Base-by-base conservation (phyloP, 2,329 filamentous ascomycete species). In the Sporothrix schenckii region DNA sequence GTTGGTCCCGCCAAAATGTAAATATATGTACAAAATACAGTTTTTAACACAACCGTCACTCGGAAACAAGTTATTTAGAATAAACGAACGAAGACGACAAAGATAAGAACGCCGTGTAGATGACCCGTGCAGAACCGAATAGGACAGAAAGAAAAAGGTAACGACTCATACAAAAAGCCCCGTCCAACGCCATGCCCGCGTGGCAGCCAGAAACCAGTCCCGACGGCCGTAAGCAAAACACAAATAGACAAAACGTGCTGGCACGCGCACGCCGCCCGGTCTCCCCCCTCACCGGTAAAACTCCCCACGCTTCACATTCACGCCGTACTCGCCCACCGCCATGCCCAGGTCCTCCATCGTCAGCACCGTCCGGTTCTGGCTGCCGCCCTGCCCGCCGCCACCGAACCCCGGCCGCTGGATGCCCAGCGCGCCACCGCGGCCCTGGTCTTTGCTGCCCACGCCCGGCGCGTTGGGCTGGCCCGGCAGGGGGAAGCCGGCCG, bases 291-390 rank as follows among this genome's bases (percentile, higher is more conserved):
- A 97, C 76, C 94, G 87, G 80, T 99, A 99, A 79, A 98, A 99
- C 82, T 99, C 95, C 77, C 94, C 94, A 74, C 95, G 87, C 88
- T 97, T 98, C 68, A 98, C 92, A 78, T 97, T 99, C 68, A 99
- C 93, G 1, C 95, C 95, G 79, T 98, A 99, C 84, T 99, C 95
- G 44, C 92, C 92, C 41, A 98, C 94, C 0, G 95, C 95, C 93
- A 98, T 98, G 19, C 95, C 95, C 76, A 99, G 80, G 80, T 99
- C 95, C 81, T 99, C 95, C 95, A 99, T 98, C 0, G 95, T 98
- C 73, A 99, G 84, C 69, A 99, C 94, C 21, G 95, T 97, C 73
- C 93, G 87, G 74, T 96, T 97, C 82, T 96, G 92, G 69, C 89
- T 92, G 1, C 92, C 92, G 39, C 94, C 93, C 77, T 93, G 92